Percentiles rank a stretch among this genome's conserved stretches.
These are phyloP conservation scores for Amanita muscaria DNA, from an alignment of 768 basidiomycete species.

Conservation along the genomic window DNA sequence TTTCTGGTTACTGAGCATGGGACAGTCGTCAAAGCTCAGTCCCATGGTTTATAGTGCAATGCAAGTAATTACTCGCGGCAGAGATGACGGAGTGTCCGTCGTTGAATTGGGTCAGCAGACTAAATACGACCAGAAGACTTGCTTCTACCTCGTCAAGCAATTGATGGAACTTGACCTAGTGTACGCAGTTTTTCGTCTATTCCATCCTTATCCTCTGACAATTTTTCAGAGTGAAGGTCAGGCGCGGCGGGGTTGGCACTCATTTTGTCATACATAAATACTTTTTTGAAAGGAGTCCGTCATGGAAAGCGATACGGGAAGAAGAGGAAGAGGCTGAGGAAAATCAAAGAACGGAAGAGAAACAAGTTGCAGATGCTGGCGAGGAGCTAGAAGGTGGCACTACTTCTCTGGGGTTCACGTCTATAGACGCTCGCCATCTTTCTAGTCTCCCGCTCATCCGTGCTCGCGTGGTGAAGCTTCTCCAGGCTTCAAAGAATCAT, in stretches of 20 bases:
- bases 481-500: conserved; percentile 60
- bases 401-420: conserved; percentile 41
- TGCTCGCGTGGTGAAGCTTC: conserved; percentile 59
- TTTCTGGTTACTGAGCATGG: conserved; percentile 7
- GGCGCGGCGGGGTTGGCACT: conserved; percentile 65
- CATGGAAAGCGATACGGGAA: conserved; percentile 70
- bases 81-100: conserved; percentile 70
- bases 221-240: conserved; percentile 56
- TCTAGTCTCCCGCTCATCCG: conserved; percentile 68
- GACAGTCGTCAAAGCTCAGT: conserved; percentile 68
- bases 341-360: conserved; percentile 17
- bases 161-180: conserved; percentile 66
- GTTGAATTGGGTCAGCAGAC: conserved; percentile 71
- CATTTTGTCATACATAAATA: conserved; percentile 78
- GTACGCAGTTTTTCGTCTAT: conserved; percentile 31
- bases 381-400: conserved; percentile 24
- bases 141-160: conserved; percentile 78
- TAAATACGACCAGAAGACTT: conserved; percentile 83
- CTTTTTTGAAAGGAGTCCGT: conserved; percentile 66
- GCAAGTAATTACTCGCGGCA: conserved; percentile 75
- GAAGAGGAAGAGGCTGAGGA: conserved; percentile 52
- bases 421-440: conserved; percentile 71
- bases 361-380: conserved; percentile 23
- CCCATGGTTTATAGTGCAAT: conserved; percentile 80
- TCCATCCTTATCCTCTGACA: not conserved